Conservation (phyloP, 257 asterid species). For the Verbascum thapsus region DNA sequence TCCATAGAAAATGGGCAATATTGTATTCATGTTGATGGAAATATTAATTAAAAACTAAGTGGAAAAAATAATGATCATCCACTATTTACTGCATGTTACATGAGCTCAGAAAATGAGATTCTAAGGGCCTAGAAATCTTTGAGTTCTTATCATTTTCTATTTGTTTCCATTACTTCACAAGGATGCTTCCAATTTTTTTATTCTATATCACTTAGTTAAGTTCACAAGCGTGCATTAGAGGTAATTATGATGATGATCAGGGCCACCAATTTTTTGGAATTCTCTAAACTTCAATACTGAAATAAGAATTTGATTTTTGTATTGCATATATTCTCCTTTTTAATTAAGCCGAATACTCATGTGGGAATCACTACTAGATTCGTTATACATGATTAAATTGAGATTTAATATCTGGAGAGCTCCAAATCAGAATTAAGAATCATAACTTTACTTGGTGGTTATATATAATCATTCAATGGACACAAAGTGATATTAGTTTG, state of each 20-base stretch:
- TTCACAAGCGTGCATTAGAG: conserved; percentile 49
- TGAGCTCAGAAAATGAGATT: conserved; percentile 34
- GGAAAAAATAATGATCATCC: conserved; percentile 20
- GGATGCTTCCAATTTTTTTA: conserved; percentile 21
- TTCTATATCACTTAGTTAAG: conserved; percentile 25
- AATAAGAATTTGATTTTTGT: no score
- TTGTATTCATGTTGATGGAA: background rate
- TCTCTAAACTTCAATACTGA: no score
- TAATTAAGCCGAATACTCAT: no score
- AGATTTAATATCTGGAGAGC: no score
- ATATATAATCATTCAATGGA: conserved; percentile 16
- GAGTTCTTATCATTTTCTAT: conserved; percentile 28
- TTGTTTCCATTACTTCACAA: conserved; percentile 29
- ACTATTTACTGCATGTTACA: conserved; percentile 20
- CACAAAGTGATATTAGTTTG: background rate
- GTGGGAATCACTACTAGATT: no score
- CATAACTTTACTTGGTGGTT: conserved; percentile 25
- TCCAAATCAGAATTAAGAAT: no score
- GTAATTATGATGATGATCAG: conserved; percentile 45
- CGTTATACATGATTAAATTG: no score
- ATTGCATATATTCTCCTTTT: no score
- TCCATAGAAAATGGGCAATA: conserved; percentile 3
- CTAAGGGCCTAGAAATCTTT: conserved; percentile 42
- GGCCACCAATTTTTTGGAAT: no score
- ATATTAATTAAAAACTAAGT: background rate